Percentiles rank a stretch among this genome's conserved stretches.
Evolutionary conservation across 331 rosid genomes (phyloP).

Genomic region (Pyrus hybrid): DNA sequence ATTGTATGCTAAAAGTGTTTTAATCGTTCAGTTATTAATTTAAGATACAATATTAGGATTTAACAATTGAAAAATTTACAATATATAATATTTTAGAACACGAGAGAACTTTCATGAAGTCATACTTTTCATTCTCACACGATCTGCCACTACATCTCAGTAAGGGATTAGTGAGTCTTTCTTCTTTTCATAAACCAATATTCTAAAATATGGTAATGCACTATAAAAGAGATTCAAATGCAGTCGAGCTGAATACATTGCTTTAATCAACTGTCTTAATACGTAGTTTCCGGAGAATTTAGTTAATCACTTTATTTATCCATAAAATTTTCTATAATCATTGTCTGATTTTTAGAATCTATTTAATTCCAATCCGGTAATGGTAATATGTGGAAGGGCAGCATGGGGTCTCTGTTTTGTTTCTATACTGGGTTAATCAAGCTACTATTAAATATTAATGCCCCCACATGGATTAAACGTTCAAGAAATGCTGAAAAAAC

Average conservation of each 20-base stretch:
- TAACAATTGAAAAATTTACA: no score
- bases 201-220: no score
- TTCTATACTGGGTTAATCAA: constrained; percentile 2
- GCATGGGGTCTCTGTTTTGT: background rate
- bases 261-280: background rate
- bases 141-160: background rate
- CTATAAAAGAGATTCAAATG: no score
- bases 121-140: background rate
- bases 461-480: background rate
- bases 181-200: no score
- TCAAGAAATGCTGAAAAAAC: background rate
- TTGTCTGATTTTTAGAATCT: background rate
- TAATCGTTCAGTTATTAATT: no score
- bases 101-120: background rate
- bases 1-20: no score
- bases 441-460: background rate
- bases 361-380: background rate
- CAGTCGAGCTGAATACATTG: background rate
- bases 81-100: no score
- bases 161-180: no score
- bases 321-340: background rate
- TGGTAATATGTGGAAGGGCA: constrained; percentile 8
- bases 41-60: no score
- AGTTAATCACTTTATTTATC: no score
- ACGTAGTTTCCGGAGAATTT: no score